These are phyloP conservation scores for Aspergillus asperescens DNA, from an alignment of 495 filamentous ascomycete genomes.

Conservation along the genomic window DNA sequence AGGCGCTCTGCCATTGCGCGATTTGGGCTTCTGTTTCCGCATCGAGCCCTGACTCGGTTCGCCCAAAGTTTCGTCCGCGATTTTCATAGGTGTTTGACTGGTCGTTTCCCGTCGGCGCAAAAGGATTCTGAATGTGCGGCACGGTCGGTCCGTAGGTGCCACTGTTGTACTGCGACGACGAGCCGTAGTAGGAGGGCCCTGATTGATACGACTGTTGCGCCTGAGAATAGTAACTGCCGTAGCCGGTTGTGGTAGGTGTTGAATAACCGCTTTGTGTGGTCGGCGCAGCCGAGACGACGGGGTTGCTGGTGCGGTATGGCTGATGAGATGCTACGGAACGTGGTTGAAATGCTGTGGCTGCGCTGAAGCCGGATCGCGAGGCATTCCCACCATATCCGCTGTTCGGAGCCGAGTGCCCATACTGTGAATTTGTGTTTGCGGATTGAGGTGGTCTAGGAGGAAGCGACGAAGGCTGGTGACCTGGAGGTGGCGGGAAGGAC, in stretches of 20 bases:
- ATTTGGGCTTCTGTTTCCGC: constrained; percentile 89
- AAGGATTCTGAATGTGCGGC: constrained; percentile 82
- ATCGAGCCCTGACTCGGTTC: constrained; percentile 56
- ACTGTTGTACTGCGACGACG: constrained; percentile 47
- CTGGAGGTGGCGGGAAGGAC: constrained; percentile 91
- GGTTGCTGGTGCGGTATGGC: constrained; percentile 38
- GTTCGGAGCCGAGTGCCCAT: constrained; percentile 35
- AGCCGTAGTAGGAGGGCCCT: constrained; percentile 47
- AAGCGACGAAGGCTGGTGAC: constrained; percentile 68
- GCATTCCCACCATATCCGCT: constrained; percentile 30
- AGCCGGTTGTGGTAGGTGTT: constrained; percentile 29
- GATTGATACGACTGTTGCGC: constrained; percentile 38
- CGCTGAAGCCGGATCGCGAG: constrained; percentile 31
- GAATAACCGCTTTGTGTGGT: constrained; percentile 37
- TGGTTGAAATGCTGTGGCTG: constrained; percentile 57
- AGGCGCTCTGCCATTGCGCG: constrained; percentile 94
- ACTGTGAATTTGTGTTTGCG: constrained; percentile 51
- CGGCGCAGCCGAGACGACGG: constrained; percentile 41
- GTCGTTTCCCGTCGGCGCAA: constrained; percentile 57
- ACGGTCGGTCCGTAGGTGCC: constrained; percentile 50
- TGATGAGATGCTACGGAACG: constrained; percentile 55
- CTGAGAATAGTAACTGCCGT: constrained; percentile 36
- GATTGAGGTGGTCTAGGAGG: constrained; percentile 78
- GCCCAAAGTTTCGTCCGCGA: constrained; percentile 37
- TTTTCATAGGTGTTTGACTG: too few species aligned